Evolutionary conservation across 2,329 filamentous ascomycete species (phyloP).

Genomic region (Colletotrichum caudatum): DNA sequence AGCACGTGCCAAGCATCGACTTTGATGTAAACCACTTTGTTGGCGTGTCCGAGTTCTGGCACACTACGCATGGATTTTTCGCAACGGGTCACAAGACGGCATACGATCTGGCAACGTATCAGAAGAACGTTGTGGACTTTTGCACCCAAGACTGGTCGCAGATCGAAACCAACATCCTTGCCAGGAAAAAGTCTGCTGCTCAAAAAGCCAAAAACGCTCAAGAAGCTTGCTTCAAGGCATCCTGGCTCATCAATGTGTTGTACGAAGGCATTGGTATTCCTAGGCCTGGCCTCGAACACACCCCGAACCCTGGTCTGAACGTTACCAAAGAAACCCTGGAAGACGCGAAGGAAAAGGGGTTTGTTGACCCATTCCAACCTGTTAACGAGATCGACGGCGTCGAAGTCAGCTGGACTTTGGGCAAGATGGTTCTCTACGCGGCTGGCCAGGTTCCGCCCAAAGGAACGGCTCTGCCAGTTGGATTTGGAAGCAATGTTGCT

Average conservation of each 20-base stretch:
- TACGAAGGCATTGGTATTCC: constrained; percentile 97
- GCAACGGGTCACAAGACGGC: constrained; percentile 76
- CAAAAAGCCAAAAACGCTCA: constrained; percentile 83
- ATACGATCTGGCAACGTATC: constrained; percentile 92
- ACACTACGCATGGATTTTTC: constrained; percentile 96
- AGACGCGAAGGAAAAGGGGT: constrained; percentile 78
- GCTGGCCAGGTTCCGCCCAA: constrained; percentile 84
- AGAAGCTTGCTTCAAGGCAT: constrained; percentile 96
- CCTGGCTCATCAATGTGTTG: constrained; percentile 96
- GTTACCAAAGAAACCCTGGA: constrained; percentile 77
- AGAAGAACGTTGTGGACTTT: constrained; percentile 85
- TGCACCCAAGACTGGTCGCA: constrained; percentile 85
- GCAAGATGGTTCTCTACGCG: constrained; percentile 96
- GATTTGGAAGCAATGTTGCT: constrained; percentile 86
- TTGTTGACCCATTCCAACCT: constrained; percentile 87
- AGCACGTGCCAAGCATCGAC: constrained; percentile 94
- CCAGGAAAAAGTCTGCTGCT: constrained; percentile 79
- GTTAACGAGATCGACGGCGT: constrained; percentile 91
- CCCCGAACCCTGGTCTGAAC: constrained; percentile 68
- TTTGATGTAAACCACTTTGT: constrained; percentile 98
- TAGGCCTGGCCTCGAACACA: constrained; percentile 80
- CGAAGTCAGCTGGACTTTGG: constrained; percentile 97
- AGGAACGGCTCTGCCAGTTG: constrained; percentile 76
- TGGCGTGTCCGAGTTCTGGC: constrained; percentile 98
- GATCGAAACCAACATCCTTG: constrained; percentile 75